Base-by-base conservation (phyloP, 2,329 filamentous ascomycete species). In the Epichloe gansuensis region DNA sequence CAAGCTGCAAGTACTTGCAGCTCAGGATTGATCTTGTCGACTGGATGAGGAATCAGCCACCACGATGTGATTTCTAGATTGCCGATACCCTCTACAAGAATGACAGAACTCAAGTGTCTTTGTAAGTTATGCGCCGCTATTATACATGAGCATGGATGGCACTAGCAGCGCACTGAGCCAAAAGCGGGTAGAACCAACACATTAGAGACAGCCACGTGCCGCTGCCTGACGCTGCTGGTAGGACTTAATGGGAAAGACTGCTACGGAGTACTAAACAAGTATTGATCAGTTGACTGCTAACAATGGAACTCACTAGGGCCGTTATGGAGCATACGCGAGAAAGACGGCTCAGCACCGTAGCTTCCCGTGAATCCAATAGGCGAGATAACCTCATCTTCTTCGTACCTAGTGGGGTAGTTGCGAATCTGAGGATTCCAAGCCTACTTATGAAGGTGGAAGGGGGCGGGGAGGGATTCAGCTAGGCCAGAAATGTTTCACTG, bases 361-460 rank as follows among this genome's bases (percentile, higher is more conserved):
- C 44, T 23, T 23, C 34, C 31, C 39, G 34, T 13, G 31, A 48
- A 39, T 48, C 35, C 34, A 21, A 5, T 7, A 39, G 31, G 35
- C 27, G 46, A 49, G 38, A 49, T 49, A 49, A 49, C 38, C 36
- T 49, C 47, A 49, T 49, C 47, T 49, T 36, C 21, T 34, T 11
- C 17, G 1, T 51, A 27, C 27, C 27, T 31, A 31, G 23, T 34
- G 38, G 44, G 27, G 45, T 44, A 23, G 11, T 38, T 43, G 21
- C 43, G 45, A 49, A 31, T 15, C 7, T 17, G 13, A 17, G 8
- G 27, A 31, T 31, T 31, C 27, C 8, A 31, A 9, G 27, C 27
- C 27, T 31, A 31, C 25, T 31, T 21, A 21, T 21, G 17, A 21
- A 21, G 17, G 17, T 21, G 17, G 17, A 21, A 21, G 17, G 17